Percentiles rank a stretch among this genome's conserved stretches.
phyloP scores from a whole-genome alignment of 1,139 yeast genomes.

The Pichia sp. region DNA sequence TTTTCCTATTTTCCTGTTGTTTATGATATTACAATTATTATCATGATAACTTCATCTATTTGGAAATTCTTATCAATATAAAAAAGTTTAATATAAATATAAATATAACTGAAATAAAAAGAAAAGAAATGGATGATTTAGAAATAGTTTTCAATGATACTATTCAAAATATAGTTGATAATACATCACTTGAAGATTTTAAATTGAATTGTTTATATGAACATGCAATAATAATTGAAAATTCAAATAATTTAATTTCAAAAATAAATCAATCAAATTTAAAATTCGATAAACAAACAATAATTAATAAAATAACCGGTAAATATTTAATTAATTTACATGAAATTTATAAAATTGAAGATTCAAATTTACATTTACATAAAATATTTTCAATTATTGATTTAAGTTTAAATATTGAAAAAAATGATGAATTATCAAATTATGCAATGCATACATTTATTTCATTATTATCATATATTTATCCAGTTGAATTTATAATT shows the following conservation, averaged over 20 bases:
- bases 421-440: neutral
- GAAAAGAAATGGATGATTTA: neutral
- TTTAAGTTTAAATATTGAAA: neutral
- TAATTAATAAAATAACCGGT: constrained; percentile 5
- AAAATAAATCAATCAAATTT: neutral
- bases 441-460: constrained; percentile 23
- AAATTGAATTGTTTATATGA: neutral
- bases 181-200: neutral
- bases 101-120: too few species aligned
- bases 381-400: constrained; percentile 1
- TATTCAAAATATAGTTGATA: neutral
- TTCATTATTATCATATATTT: constrained; percentile 17
- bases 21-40: too few species aligned
- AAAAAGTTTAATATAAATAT: too few species aligned
- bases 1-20: too few species aligned
- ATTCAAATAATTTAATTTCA: neutral
- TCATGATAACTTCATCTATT: too few species aligned
- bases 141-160: neutral
- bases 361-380: neutral
- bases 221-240: neutral
- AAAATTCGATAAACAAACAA: neutral
- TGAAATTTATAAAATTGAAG: neutral
- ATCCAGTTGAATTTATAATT: constrained; percentile 19
- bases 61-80: too few species aligned
- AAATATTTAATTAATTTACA: constrained; percentile 1